phyloP scores from a whole-genome alignment of 805 yeast genomes.

The Danielia oregonensis region DNA sequence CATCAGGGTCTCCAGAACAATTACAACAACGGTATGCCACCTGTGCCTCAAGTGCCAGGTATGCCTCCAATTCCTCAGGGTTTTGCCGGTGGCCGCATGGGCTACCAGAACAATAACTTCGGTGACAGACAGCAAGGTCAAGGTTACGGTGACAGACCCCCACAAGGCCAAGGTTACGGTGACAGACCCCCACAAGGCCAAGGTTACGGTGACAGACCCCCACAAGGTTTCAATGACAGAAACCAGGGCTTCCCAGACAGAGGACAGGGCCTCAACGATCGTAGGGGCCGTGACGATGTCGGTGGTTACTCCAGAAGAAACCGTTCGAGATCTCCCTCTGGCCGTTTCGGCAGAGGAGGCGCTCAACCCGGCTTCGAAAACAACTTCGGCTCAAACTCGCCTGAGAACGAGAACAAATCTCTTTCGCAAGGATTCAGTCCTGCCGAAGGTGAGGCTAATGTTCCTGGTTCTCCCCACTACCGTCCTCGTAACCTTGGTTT shows the following conservation, averaged over 20 bases:
- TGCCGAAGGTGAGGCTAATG: slow-evolving; percentile 57
- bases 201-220: too few species aligned
- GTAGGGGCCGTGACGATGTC: slow-evolving; percentile 44
- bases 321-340: slow-evolving; percentile 41
- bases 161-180: too few species aligned
- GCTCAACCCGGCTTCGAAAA: slow-evolving; percentile 3
- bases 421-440: slow-evolving; percentile 13
- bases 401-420: slow-evolving; percentile 1
- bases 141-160: too few species aligned
- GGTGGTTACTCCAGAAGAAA: slow-evolving; percentile 47
- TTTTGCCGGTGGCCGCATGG: neutral
- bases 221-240: slow-evolving; percentile 14
- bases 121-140: too few species aligned
- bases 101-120: neutral
- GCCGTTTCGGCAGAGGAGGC: slow-evolving; percentile 1
- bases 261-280: slow-evolving; percentile 36
- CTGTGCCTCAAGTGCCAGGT: neutral
- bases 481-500: slow-evolving; percentile 69
- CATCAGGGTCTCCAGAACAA: slow-evolving; percentile 7
- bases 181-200: too few species aligned
- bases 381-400: neutral
- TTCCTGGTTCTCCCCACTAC: slow-evolving; percentile 69
- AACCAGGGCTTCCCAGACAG: too few species aligned
- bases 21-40: neutral
- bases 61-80: slow-evolving; percentile 6